A percentile compares a stretch with the other conserved stretches of the same genome.
Evolutionary conservation across 2,329 filamentous ascomycete species (phyloP).

Genomic region (Hymenoscyphus scutula): DNA sequence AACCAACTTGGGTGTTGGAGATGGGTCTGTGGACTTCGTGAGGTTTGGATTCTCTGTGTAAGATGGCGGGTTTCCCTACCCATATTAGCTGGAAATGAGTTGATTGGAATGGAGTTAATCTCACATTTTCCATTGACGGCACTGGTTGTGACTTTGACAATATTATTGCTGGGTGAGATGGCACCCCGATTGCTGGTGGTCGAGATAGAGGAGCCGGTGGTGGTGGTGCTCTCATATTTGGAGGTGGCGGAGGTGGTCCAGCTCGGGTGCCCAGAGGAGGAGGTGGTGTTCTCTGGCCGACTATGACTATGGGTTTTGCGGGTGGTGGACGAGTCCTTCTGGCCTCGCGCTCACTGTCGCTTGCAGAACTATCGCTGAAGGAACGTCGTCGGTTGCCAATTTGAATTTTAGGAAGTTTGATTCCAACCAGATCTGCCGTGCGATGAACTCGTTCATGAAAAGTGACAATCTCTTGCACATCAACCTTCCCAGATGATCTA

Average conservation of each 20-base stretch:
- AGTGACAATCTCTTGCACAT: conserved; percentile 27
- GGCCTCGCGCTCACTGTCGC: conserved; percentile 14
- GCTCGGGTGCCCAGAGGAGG: not conserved
- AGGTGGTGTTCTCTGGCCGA: conserved; percentile 3
- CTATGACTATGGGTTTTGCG: too few species aligned
- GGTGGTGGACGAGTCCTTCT: conserved; percentile 6
- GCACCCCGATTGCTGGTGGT: not conserved
- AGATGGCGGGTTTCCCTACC: conserved; percentile 10
- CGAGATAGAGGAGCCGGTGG: not conserved
- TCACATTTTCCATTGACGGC: not conserved
- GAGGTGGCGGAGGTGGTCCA: not conserved
- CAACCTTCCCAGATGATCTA: conserved; percentile 24
- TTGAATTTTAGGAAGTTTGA: conserved; percentile 11
- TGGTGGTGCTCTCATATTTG: too few species aligned
- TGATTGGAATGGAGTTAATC: not conserved
- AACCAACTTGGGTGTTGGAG: not conserved
- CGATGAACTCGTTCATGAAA: conserved; percentile 26
- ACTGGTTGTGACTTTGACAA: not conserved
- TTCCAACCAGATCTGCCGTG: conserved; percentile 23
- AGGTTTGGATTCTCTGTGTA: conserved; percentile 18
- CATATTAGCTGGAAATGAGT: not conserved
- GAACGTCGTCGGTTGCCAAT: not conserved
- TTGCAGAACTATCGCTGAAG: conserved; percentile 13
- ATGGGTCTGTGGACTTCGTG: not conserved
- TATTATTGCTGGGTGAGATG: not conserved